phyloP scores from a whole-genome alignment of 2,329 filamentous ascomycete species.

The Ophiostoma australiae region DNA sequence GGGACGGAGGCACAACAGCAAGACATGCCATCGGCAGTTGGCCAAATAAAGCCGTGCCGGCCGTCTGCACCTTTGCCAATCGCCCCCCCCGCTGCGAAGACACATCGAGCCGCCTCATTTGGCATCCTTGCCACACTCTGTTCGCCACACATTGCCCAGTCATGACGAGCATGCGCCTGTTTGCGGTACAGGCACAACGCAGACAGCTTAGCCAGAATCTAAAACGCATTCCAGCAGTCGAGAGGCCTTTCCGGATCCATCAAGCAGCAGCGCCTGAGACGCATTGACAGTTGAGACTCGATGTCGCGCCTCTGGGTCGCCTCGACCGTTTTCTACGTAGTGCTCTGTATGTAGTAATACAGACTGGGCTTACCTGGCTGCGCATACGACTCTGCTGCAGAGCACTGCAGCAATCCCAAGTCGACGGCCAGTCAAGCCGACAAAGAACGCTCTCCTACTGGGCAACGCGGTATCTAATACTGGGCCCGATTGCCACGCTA shows the following conservation, averaged over 20 bases:
- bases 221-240: background rate
- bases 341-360: background rate
- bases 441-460: slow-evolving; percentile 14
- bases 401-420: background rate
- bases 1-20: background rate
- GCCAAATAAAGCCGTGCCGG: background rate
- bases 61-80: background rate
- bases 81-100: too few species aligned
- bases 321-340: background rate
- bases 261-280: background rate
- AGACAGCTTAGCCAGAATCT: background rate
- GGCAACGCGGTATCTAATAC: slow-evolving; percentile 19
- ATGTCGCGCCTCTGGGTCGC: background rate
- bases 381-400: background rate
- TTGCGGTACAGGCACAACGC: background rate
- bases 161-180: background rate
- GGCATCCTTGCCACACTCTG: background rate
- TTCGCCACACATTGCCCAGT: background rate
- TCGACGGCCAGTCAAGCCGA: background rate
- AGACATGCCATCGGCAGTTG: background rate
- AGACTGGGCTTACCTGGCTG: background rate
- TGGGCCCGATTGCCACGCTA: slow-evolving; percentile 19
- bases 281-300: background rate
- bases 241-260: background rate
- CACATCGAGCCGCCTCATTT: background rate